Percentiles rank a stretch among this genome's conserved stretches.
phyloP scores from a whole-genome alignment of 257 asterid species.

The Rubia yunnanensis region DNA sequence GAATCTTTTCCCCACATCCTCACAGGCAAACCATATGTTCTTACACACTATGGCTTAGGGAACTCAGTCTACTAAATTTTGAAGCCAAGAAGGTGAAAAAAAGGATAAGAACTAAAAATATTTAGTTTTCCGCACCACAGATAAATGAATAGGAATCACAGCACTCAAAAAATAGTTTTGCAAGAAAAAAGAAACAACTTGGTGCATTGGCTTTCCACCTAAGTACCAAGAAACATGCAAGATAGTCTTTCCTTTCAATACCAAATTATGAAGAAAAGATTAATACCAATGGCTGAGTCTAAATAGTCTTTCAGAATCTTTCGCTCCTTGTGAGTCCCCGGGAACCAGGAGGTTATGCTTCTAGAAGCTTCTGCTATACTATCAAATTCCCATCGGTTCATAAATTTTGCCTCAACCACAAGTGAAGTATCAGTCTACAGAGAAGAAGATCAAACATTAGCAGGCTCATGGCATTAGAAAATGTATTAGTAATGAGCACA shows the following conservation, averaged over 20 bases:
- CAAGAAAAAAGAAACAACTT: background rate
- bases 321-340: constrained; percentile 59
- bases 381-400: constrained; percentile 98
- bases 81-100: background rate
- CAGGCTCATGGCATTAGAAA: background rate
- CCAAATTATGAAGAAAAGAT: background rate
- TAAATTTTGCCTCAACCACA: constrained; percentile 73
- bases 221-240: background rate
- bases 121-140: background rate
- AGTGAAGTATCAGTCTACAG: constrained; percentile 87
- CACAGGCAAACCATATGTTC: background rate
- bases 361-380: constrained; percentile 67
- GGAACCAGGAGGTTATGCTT: constrained; percentile 66
- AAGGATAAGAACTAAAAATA: background rate
- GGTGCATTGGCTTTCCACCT: background rate
- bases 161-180: too few species aligned
- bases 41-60: background rate
- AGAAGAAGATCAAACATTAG: background rate
- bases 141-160: background rate
- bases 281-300: constrained; percentile 53
- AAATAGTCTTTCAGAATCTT: constrained; percentile 54
- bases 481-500: constrained; percentile 3
- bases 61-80: too few species aligned
- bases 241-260: background rate
- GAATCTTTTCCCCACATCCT: background rate